A percentile compares a stretch with the other conserved stretches of the same genome.
phyloP scores from a whole-genome alignment of 352 stramenopile species.

The Phytophthora megakarya region DNA sequence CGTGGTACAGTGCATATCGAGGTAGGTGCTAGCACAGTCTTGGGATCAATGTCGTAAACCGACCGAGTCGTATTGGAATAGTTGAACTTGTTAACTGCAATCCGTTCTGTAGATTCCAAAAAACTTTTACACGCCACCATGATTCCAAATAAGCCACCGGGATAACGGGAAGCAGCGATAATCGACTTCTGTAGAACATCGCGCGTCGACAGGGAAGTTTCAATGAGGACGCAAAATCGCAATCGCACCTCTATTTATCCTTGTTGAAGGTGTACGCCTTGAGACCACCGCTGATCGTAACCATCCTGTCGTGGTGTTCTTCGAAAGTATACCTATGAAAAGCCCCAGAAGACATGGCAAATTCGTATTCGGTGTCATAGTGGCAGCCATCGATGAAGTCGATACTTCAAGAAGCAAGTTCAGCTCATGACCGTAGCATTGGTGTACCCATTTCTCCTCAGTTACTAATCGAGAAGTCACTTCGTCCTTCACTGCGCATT shows the following conservation, averaged over 20 bases:
- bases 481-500: no score
- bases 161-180: background rate
- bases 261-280: background rate
- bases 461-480: no score
- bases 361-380: conserved; percentile 1
- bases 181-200: background rate
- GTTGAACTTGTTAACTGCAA: background rate
- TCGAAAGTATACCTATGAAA: background rate
- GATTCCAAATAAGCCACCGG: background rate
- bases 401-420: background rate
- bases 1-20: background rate
- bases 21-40: background rate
- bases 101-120: background rate
- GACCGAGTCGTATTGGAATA: background rate
- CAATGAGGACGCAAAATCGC: background rate
- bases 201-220: background rate
- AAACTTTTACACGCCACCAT: background rate
- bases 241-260: background rate
- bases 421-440: background rate
- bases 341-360: background rate
- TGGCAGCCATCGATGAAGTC: background rate
- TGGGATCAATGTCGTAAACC: background rate
- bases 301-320: background rate
- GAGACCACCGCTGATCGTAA: background rate
- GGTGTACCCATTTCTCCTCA: background rate